A percentile compares a stretch with the other conserved stretches of the same genome.
These are phyloP conservation scores for Leucocoprinus birnbaumii DNA, from an alignment of 768 basidiomycete genomes.

Conservation along the genomic window DNA sequence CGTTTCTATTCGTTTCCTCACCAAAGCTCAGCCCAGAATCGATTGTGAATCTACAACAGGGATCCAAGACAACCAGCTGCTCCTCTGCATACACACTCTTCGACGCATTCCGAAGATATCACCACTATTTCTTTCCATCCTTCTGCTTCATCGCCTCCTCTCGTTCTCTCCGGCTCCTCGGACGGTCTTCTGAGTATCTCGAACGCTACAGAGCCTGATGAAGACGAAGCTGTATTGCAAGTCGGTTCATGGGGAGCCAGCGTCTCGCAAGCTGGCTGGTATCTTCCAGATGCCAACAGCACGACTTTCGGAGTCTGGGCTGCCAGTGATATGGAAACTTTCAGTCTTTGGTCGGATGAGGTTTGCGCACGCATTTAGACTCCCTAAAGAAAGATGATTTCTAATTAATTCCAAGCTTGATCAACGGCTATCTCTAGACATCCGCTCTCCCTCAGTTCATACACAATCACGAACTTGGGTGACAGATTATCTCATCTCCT, in stretches of 20 bases:
- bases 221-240: constrained; percentile 80
- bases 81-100: constrained; percentile 72
- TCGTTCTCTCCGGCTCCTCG: constrained; percentile 78
- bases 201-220: constrained; percentile 72
- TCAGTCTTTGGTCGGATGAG: constrained; percentile 79
- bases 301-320: constrained; percentile 57
- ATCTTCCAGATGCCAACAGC: constrained; percentile 20
- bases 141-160: neutral
- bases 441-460: constrained; percentile 63
- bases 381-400: too few relatives aligned
- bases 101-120: constrained; percentile 92
- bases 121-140: constrained; percentile 64
- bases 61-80: constrained; percentile 77
- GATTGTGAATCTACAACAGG: too few relatives aligned
- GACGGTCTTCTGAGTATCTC: constrained; percentile 81
- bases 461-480: constrained; percentile 60
- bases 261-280: constrained; percentile 74
- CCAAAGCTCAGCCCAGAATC: neutral
- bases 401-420: constrained; percentile 48
- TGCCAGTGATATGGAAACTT: constrained; percentile 93
- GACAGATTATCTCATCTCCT: constrained; percentile 74
- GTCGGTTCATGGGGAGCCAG: constrained; percentile 89
- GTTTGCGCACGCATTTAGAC: too few relatives aligned
- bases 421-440: constrained; percentile 51
- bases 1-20: neutral